These are phyloP conservation scores for Neurospora africana DNA, from an alignment of 495 filamentous ascomycete genomes.

Conservation along the genomic window DNA sequence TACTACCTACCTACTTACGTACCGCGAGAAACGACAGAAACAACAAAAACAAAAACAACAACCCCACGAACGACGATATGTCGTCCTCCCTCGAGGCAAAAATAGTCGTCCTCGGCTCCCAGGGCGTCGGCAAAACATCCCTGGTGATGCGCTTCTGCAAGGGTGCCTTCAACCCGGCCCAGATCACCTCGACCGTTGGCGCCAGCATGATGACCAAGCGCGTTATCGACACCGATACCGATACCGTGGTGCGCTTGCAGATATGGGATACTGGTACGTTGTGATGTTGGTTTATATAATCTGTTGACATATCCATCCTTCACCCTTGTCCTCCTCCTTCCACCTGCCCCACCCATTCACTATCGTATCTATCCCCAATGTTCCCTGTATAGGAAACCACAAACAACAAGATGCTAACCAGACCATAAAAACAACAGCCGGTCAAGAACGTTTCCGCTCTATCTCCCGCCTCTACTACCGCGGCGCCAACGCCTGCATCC, in stretches of 20 bases:
- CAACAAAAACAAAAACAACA: slow-evolving; percentile 8
- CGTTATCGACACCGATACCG: slow-evolving; percentile 71
- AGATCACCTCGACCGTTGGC: slow-evolving; percentile 73
- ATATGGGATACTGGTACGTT: slow-evolving; percentile 71
- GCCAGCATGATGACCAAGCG: slow-evolving; percentile 91
- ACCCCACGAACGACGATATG: slow-evolving; percentile 28
- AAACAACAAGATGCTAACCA: background rate
- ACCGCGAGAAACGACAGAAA: background rate
- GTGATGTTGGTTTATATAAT: background rate
- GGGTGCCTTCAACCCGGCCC: slow-evolving; percentile 61
- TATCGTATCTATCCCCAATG: background rate
- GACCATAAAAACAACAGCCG: slow-evolving; percentile 38
- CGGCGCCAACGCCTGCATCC: slow-evolving; percentile 84
- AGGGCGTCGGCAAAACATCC: slow-evolving; percentile 92
- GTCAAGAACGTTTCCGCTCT: slow-evolving; percentile 87
- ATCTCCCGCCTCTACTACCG: slow-evolving; percentile 94
- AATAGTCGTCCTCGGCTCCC: slow-evolving; percentile 80
- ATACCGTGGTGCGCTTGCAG: slow-evolving; percentile 71
- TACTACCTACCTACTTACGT: background rate
- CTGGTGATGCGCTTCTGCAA: slow-evolving; percentile 81
- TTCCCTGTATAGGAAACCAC: background rate
- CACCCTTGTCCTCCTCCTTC: background rate
- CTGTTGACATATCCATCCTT: background rate
- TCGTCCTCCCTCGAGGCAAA: slow-evolving; percentile 79
- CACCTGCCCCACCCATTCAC: background rate